Evolutionary conservation across 345 rosid genomes (phyloP).

Genomic region (Eucalyptus curtisii): DNA sequence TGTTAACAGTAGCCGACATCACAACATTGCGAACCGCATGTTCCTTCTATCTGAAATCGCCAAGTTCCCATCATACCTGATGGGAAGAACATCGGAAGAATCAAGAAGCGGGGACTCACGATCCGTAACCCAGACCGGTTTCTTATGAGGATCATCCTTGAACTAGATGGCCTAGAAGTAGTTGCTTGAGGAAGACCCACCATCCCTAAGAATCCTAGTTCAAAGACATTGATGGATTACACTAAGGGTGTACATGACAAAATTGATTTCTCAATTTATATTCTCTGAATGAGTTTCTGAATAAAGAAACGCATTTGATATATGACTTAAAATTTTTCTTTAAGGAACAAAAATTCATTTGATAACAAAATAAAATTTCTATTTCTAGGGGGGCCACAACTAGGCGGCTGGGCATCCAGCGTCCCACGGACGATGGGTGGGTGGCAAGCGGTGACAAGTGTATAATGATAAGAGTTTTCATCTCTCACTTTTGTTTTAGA

Average conservation of each 20-base stretch:
- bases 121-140: background rate
- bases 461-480: no score
- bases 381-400: rapidly evolving
- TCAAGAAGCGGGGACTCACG: background rate
- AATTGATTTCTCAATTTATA: no score
- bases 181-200: background rate
- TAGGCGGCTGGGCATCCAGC: rapidly evolving
- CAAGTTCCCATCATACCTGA: background rate
- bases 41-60: background rate
- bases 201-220: background rate
- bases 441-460: rapidly evolving
- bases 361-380: no score
- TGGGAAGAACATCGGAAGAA: background rate
- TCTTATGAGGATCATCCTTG: background rate
- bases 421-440: rapidly evolving
- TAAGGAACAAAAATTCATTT: rapidly evolving
- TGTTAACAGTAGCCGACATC: background rate
- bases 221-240: background rate
- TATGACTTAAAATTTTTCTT: rapidly evolving
- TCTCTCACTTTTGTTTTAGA: no score
- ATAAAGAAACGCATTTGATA: rapidly evolving
- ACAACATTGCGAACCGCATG: background rate
- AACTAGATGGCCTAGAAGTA: background rate
- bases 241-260: no score
- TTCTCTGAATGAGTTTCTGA: rapidly evolving